These are phyloP conservation scores for Theobroma cacao DNA, from an alignment of 345 rosid species.

Conservation along the genomic window DNA sequence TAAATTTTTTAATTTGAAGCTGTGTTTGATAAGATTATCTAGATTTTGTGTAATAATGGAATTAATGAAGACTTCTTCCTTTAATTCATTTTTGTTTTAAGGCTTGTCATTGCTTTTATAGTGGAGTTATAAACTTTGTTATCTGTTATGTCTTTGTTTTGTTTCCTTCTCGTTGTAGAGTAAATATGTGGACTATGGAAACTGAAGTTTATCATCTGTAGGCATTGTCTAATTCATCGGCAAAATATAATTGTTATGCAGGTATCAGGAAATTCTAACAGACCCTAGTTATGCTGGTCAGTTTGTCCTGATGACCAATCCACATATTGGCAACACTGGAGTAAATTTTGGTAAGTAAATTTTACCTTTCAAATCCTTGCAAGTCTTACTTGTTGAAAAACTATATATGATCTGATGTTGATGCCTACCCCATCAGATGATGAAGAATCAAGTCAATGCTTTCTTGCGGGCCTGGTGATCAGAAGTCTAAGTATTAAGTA, in stretches of 20 bases:
- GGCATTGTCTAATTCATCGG: not conserved
- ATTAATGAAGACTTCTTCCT: not conserved
- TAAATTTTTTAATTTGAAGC: not conserved
- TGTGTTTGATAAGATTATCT: not conserved
- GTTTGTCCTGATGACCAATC: slow-evolving; percentile 97
- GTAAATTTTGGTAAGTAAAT: slow-evolving; percentile 70
- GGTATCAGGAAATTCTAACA: slow-evolving; percentile 97
- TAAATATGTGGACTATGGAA: not conserved
- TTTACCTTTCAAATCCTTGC: not conserved
- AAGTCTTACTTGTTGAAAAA: not conserved
- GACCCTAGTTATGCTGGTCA: slow-evolving; percentile 98
- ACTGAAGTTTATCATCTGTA: not conserved
- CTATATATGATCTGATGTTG: slow-evolving; percentile 5
- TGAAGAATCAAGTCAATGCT: slow-evolving; percentile 85
- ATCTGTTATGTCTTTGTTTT: not conserved
- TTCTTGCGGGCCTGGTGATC: slow-evolving; percentile 88
- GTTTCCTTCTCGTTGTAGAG: not conserved
- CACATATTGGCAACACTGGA: slow-evolving; percentile 97
- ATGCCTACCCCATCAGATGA: slow-evolving; percentile 51
- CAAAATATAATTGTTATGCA: slow-evolving; percentile 24
- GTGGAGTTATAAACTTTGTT: not conserved
- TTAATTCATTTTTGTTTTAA: slow-evolving; percentile 1
- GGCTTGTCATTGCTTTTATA: not conserved
- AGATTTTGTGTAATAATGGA: not conserved
- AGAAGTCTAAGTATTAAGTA: slow-evolving; percentile 80